phyloP scores from a whole-genome alignment of 208 protist genomes.

The Jaenimonas drosophilae region DNA sequence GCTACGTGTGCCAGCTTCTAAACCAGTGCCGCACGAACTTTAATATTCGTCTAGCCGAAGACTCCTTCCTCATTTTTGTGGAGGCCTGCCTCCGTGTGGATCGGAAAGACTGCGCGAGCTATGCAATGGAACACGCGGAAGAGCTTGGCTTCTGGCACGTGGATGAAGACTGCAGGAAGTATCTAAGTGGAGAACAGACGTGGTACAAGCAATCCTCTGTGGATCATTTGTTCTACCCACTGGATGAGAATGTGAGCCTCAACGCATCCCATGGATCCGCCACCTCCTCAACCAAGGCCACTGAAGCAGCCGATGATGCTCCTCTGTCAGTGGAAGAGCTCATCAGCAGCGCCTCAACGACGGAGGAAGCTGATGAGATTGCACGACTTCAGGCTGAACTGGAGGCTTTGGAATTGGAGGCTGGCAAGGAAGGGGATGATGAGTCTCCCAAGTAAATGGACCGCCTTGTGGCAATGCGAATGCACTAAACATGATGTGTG shows the following conservation, averaged over 20 bases:
- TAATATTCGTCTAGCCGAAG: constrained; percentile 62
- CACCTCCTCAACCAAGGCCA: neutral
- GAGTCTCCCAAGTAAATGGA: no score
- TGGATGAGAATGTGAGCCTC: constrained; percentile 67
- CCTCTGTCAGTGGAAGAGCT: neutral
- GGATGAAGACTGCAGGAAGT: constrained; percentile 67
- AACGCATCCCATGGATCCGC: constrained; percentile 22
- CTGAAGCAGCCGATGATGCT: constrained; percentile 1
- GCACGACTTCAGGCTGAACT: constrained; percentile 78
- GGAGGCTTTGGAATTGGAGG: constrained; percentile 53
- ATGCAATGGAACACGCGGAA: constrained; percentile 68
- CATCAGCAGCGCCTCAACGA: neutral
- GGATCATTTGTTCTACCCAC: constrained; percentile 70
- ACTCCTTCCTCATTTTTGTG: constrained; percentile 81
- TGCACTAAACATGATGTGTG: no score
- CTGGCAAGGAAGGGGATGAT: no score
- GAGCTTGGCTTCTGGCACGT: constrained; percentile 80
- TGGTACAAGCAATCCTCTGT: constrained; percentile 76
- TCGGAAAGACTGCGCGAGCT: constrained; percentile 76
- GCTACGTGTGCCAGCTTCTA: constrained; percentile 83
- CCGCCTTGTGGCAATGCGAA: no score
- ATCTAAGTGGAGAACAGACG: constrained; percentile 65
- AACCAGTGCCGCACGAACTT: constrained; percentile 76
- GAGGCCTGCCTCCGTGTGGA: constrained; percentile 85
- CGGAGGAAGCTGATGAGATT: constrained; percentile 12